Percentiles rank a stretch among this genome's conserved stretches.
phyloP scores from a whole-genome alignment of 2,329 filamentous ascomycete species.

The Diaporthe humulicola region DNA sequence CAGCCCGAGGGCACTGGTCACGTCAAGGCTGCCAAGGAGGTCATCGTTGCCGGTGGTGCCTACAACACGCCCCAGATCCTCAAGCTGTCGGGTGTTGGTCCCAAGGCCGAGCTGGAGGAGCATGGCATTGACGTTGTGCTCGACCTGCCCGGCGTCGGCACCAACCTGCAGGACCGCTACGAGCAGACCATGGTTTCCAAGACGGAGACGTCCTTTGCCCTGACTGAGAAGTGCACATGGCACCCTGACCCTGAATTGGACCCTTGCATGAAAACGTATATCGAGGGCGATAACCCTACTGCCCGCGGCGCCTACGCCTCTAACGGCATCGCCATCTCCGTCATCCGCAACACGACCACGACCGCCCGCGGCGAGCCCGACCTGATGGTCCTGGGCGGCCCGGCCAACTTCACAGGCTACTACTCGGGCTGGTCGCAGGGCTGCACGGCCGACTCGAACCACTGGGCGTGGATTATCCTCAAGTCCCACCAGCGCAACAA shows the following conservation, averaged over 20 bases:
- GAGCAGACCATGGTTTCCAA: slow-evolving; percentile 43
- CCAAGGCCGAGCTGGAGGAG: slow-evolving; percentile 30
- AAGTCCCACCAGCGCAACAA: slow-evolving; percentile 45
- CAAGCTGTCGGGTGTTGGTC: slow-evolving; percentile 29
- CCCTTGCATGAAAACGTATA: slow-evolving; percentile 42
- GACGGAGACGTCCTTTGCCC: slow-evolving; percentile 25
- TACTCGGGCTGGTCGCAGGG: slow-evolving; percentile 42
- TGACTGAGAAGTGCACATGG: slow-evolving; percentile 41
- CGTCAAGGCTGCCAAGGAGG: slow-evolving; percentile 32
- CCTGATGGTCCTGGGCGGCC: slow-evolving; percentile 56
- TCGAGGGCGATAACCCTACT: slow-evolving; percentile 41
- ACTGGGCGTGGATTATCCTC: slow-evolving; percentile 43
- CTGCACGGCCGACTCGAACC: slow-evolving; percentile 30
- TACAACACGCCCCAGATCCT: slow-evolving; percentile 34
- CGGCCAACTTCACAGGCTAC: slow-evolving; percentile 39
- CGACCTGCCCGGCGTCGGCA: slow-evolving; percentile 42
- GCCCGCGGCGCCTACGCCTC: slow-evolving; percentile 45
- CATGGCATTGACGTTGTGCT: slow-evolving; percentile 38
- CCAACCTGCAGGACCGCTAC: slow-evolving; percentile 41
- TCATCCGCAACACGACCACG: slow-evolving; percentile 43
- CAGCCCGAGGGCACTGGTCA: slow-evolving; percentile 5
- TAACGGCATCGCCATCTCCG: slow-evolving; percentile 38
- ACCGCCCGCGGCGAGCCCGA: slow-evolving; percentile 57
- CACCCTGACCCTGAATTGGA: slow-evolving; percentile 39
- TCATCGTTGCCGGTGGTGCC: slow-evolving; percentile 31